Base-by-base conservation (phyloP, 129 eudicot genomes). In the Pseudognaphalium luteoalbum region DNA sequence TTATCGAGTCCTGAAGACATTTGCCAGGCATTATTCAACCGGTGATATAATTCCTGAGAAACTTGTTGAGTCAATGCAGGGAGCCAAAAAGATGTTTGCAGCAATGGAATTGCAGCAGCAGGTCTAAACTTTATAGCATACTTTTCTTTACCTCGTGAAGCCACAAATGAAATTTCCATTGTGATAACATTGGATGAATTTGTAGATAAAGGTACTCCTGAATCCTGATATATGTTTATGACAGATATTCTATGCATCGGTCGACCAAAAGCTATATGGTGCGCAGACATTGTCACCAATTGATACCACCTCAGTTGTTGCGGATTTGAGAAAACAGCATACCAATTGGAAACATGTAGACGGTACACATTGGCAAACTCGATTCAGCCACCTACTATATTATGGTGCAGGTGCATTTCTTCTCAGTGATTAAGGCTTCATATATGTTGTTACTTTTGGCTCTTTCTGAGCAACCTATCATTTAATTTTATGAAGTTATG, bases 51-150 rank as follows among this genome's bases (percentile, higher is more conserved):
- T 94, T 78, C 98, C 98, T 37, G 87, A 91, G 79, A 82, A 89
- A 67, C 83, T 94, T 85, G 97, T 94, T 57, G 79, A 81, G 34
- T 91, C 92, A 41, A 82, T 94, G 83, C 81, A 69, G 42, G 85
- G 76, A 78, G 96, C 97, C 75, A 91, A 70, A 87, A 87, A 80
- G 60, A 91, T 94, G 98, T 94, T 94, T 80, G 83, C 91, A 79
- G 98, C 96, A 68, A 91, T 86, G 25, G 98, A 94, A 77, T 77
- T 94, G 84, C 98, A 91, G 80, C 90, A 96, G 22, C 98, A 94
- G 97, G 98, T 94, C 58, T 57, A 37, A 72, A n/a, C 67, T 72
- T 14, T 68, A n/a, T 74, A 30, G n/a, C 28, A 0, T 50, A 35
- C 14, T 0, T 51, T 73, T 29, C 47, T 16, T 41, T 57, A 14